Evolutionary conservation across 371 early-diverging fungal genomes (phyloP).

Genomic region (Mucor velutinosus): DNA sequence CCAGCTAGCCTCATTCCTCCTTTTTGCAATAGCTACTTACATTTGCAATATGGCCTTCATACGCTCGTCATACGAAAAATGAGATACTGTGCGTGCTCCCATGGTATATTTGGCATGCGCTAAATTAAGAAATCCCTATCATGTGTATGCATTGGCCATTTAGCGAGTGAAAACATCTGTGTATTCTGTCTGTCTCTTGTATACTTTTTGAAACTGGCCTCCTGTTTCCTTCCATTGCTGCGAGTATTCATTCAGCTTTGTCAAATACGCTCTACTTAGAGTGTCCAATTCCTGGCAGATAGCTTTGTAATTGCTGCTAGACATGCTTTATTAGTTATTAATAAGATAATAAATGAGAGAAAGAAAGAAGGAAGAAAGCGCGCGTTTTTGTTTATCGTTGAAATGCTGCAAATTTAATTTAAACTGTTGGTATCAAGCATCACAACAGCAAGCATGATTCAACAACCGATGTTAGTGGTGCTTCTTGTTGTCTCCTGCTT

Average conservation of each 20-base stretch:
- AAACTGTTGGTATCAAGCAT: background rate
- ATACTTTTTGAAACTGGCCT: constrained; percentile 36
- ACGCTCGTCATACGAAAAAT: constrained; percentile 55
- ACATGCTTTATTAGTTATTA: background rate
- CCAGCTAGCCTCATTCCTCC: background rate
- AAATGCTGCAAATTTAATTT: background rate
- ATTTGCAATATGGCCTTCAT: constrained; percentile 51
- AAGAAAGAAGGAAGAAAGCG: background rate
- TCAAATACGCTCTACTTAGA: constrained; percentile 35
- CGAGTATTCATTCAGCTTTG: constrained; percentile 37
- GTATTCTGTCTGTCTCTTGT: background rate
- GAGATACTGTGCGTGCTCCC: constrained; percentile 49
- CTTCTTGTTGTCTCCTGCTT: background rate
- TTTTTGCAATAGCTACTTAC: constrained; percentile 18
- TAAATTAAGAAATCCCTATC: constrained; percentile 50
- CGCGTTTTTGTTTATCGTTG: background rate
- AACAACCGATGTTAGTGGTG: background rate
- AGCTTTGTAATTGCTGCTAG: constrained; percentile 15
- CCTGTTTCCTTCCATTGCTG: constrained; percentile 29
- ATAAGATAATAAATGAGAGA: background rate
- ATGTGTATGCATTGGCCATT: too few species aligned
- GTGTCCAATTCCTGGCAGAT: constrained; percentile 37
- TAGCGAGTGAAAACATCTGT: too few species aligned
- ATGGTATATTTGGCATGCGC: constrained; percentile 62
- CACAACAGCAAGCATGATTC: background rate